Percentiles rank a stretch among this genome's conserved stretches.
phyloP scores from a whole-genome alignment of 1,284 basidiomycete species.

The Inonotus hispidus region DNA sequence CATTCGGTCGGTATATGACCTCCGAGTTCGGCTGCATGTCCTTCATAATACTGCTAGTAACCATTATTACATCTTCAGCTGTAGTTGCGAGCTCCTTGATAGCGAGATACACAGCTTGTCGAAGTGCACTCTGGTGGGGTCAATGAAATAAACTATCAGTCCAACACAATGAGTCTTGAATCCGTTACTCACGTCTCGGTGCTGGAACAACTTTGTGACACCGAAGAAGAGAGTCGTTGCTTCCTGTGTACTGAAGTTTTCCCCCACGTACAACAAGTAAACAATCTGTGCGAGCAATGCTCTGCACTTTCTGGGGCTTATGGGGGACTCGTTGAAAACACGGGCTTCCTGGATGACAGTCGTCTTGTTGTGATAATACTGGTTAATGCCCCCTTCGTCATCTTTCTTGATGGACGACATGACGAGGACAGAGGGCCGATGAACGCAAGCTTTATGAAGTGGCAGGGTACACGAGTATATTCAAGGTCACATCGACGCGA shows the following conservation, averaged over 20 bases:
- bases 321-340: constrained; percentile 98
- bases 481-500: not conserved
- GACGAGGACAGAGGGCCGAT: constrained; percentile 28
- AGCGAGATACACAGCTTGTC: constrained; percentile 97
- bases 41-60: constrained; percentile 99
- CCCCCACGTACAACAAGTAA: constrained; percentile 94
- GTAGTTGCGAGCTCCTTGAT: constrained; percentile 96
- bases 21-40: constrained; percentile 99
- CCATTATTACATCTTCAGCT: constrained; percentile 99
- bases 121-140: constrained; percentile 72
- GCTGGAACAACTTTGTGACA: constrained; percentile 97
- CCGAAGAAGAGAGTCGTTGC: constrained; percentile 99
- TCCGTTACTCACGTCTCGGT: constrained; percentile 85
- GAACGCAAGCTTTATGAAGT: not conserved
- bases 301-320: constrained; percentile 95
- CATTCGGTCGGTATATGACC: constrained; percentile 97
- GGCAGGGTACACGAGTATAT: not conserved
- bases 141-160: constrained; percentile 8
- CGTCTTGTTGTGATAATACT: constrained; percentile 91
- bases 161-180: too few species aligned
- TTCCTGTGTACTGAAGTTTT: constrained; percentile 93
- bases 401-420: constrained; percentile 89
- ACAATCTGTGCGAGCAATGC: constrained; percentile 95
- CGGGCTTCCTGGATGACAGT: constrained; percentile 97
- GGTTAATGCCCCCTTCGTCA: constrained; percentile 82